These are phyloP conservation scores for Wallacemonas rigidus DNA, from an alignment of 208 protist genomes.

Conservation along the genomic window DNA sequence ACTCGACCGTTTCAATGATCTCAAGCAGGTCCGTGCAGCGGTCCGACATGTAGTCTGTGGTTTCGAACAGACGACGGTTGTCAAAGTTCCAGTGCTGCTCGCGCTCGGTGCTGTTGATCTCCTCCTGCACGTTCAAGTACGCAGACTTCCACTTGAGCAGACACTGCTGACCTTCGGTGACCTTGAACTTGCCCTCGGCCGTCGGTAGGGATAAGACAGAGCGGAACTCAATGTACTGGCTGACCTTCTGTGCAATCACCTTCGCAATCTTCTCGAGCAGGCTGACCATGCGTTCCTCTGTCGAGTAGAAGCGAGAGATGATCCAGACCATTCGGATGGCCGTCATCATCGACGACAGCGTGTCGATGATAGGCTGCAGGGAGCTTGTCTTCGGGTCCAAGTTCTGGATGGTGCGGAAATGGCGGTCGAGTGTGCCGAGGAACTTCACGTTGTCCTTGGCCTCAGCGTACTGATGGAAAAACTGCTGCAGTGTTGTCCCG, in stretches of 20 bases:
- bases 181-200: slow-evolving; percentile 75
- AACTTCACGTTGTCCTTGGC: slow-evolving; percentile 99
- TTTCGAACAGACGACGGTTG: slow-evolving; percentile 95
- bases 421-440: slow-evolving; percentile 97
- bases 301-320: slow-evolving; percentile 99
- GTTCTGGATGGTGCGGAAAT: slow-evolving; percentile 97
- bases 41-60: slow-evolving; percentile 97
- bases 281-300: slow-evolving; percentile 97
- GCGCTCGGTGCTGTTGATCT: slow-evolving; percentile 95
- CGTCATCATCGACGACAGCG: slow-evolving; percentile 98
- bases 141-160: slow-evolving; percentile 94
- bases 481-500: slow-evolving; percentile 91
- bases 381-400: slow-evolving; percentile 75
- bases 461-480: slow-evolving; percentile 96
- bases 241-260: slow-evolving; percentile 96
- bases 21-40: slow-evolving; percentile 95
- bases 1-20: slow-evolving; percentile 93
- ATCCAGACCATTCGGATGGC: slow-evolving; percentile 99
- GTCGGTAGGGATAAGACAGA: slow-evolving; percentile 82
- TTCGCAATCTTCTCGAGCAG: slow-evolving; percentile 97
- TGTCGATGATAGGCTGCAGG: slow-evolving; percentile 96
- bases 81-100: slow-evolving; percentile 99
- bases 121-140: slow-evolving; percentile 93
- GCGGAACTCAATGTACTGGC: slow-evolving; percentile 93
- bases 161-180: slow-evolving; percentile 92